Percentiles rank a stretch among this genome's conserved stretches.
Evolutionary conservation across 768 basidiomycete species (phyloP).

Genomic region (Hericium coralloides): DNA sequence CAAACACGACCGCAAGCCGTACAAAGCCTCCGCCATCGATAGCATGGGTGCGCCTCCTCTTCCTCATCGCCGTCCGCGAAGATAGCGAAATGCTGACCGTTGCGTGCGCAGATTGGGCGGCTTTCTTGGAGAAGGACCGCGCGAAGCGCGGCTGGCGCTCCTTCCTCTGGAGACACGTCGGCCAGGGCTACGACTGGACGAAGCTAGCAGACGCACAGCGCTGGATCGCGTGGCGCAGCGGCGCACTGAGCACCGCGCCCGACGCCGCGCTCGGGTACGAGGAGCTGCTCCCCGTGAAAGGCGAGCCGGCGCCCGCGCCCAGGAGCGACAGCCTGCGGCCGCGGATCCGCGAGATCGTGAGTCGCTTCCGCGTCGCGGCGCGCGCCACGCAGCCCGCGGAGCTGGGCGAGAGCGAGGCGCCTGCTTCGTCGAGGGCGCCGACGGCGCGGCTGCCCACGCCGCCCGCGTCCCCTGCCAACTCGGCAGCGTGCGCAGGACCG

Average conservation of each 20-base stretch:
- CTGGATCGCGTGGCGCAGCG: slow-evolving; percentile 8
- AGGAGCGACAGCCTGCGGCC: too few species aligned
- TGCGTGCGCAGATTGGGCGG: slow-evolving; percentile 1
- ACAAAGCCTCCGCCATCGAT: not conserved
- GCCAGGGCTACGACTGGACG: slow-evolving; percentile 5
- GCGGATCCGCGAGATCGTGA: too few species aligned
- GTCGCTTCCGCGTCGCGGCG: too few species aligned
- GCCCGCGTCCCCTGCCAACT: too few species aligned
- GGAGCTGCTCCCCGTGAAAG: not conserved
- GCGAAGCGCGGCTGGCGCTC: not conserved
- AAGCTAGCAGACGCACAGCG: slow-evolving; percentile 1
- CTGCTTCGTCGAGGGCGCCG: too few species aligned
- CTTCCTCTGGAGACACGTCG: slow-evolving; percentile 8
- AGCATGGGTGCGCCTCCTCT: slow-evolving; percentile 1
- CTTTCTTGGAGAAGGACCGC: not conserved
- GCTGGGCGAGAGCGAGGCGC: too few species aligned
- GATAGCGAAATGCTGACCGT: not conserved
- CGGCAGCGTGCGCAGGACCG: too few species aligned
- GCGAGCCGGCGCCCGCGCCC: too few species aligned
- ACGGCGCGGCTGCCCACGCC: too few species aligned
- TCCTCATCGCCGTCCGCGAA: not conserved
- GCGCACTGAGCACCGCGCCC: not conserved
- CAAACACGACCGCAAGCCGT: not conserved
- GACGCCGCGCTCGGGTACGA: not conserved
- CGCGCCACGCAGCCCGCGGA: too few species aligned